phyloP scores from a whole-genome alignment of 2,329 filamentous ascomycete species.

The Ceratocystis alfenasii region DNA sequence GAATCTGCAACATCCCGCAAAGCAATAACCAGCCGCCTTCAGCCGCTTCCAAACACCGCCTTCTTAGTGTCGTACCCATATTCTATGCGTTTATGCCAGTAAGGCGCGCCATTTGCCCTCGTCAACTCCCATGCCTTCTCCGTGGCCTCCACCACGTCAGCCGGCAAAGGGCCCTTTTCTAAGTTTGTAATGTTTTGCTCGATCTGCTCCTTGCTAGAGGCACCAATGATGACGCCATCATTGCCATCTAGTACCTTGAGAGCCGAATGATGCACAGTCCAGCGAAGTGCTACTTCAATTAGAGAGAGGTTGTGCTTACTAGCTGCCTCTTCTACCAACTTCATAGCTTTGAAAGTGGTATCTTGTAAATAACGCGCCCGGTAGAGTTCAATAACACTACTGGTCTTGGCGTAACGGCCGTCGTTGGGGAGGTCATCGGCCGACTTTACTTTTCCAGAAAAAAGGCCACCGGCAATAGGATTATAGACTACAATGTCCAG shows the following conservation, averaged over 20 bases:
- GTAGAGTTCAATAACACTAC: constrained; percentile 45
- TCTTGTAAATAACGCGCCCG: constrained; percentile 55
- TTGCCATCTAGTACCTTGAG: constrained; percentile 41
- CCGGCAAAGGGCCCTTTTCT: constrained; percentile 60
- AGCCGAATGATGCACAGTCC: constrained; percentile 58
- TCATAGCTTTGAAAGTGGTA: constrained; percentile 49
- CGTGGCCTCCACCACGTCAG: constrained; percentile 61
- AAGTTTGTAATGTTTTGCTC: constrained; percentile 45
- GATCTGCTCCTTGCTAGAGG: constrained; percentile 46
- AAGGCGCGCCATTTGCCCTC: constrained; percentile 44
- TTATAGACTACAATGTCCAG: constrained; percentile 74
- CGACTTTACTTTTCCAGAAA: constrained; percentile 67
- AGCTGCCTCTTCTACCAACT: constrained; percentile 54
- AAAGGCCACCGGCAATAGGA: constrained; percentile 66
- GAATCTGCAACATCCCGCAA: no score
- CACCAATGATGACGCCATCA: constrained; percentile 50
- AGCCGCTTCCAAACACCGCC: constrained; percentile 41
- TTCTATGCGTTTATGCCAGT: constrained; percentile 49
- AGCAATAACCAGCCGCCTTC: background rate
- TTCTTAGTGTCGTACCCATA: constrained; percentile 55
- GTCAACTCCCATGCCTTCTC: constrained; percentile 67
- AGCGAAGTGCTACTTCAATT: constrained; percentile 62
- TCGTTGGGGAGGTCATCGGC: constrained; percentile 48
- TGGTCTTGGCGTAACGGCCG: constrained; percentile 56
- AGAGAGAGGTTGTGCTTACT: constrained; percentile 56